phyloP scores from a whole-genome alignment of 108 stramenopile species.

The Discostella stelligeroides region DNA sequence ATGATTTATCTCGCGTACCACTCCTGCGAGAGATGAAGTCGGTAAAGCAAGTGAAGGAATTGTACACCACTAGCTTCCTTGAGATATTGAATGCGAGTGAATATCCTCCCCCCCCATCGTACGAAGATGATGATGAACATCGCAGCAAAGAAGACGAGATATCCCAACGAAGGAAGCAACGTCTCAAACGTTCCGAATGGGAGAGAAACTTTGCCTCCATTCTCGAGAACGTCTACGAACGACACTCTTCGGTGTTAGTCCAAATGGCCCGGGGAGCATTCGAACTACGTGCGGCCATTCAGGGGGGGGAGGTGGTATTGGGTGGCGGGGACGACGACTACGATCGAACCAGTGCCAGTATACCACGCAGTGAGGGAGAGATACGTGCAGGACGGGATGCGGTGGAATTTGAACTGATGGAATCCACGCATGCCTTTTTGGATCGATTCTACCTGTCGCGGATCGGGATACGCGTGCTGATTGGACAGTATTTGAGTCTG shows the following conservation, averaged over 20 bases:
- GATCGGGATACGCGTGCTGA: conserved; percentile 98
- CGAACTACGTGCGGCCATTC: conserved; percentile 86
- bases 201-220: conserved; percentile 71
- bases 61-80: conserved; percentile 89
- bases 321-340: conserved; percentile 20
- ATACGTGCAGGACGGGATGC: conserved; percentile 20
- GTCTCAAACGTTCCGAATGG: conserved; percentile 36
- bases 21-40: conserved; percentile 70
- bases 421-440: conserved; percentile 90
- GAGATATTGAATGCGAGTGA: conserved; percentile 79
- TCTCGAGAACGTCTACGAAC: conserved; percentile 90
- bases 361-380: conserved; percentile 4
- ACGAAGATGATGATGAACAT: conserved; percentile 50
- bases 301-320: conserved; percentile 33
- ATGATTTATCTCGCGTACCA: conserved; percentile 88
- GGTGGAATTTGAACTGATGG: conserved; percentile 65
- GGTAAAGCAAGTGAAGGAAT: conserved; percentile 82
- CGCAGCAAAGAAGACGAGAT: not conserved
- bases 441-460: conserved; percentile 97
- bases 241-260: conserved; percentile 91
- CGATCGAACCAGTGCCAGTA: conserved; percentile 4
- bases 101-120: conserved; percentile 60
- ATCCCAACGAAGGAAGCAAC: no score
- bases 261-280: conserved; percentile 97
- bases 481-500: conserved; percentile 93